Evolutionary conservation across 139 green algal genomes (phyloP).

Genomic region (Chlamydomonas schloesseri): DNA sequence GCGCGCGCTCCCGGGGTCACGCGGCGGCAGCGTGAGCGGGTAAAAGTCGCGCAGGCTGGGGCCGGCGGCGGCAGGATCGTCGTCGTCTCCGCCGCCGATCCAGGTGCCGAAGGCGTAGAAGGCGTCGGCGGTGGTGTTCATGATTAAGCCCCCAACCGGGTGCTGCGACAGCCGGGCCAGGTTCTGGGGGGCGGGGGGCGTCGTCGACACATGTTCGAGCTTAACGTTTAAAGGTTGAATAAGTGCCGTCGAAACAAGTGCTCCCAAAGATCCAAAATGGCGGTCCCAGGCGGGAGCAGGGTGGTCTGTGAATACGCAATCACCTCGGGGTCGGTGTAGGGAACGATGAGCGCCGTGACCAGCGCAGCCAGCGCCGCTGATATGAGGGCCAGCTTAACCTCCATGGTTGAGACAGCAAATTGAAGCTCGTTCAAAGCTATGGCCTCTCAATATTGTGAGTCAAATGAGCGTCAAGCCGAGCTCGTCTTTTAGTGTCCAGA

Average conservation of each 20-base stretch:
- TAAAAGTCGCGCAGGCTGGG: constrained; percentile 9
- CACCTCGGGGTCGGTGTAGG: constrained; percentile 13
- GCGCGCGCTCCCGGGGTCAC: too few relatives aligned
- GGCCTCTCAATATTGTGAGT: too few relatives aligned
- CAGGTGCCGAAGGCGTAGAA: background rate
- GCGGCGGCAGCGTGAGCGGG: background rate
- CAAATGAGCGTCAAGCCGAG: too few relatives aligned
- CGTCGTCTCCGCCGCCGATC: background rate
- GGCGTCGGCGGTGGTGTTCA: background rate
- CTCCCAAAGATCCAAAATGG: too few relatives aligned
- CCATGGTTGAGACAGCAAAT: too few relatives aligned
- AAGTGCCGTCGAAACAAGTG: too few relatives aligned
- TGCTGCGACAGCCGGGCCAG: background rate
- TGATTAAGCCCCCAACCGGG: background rate
- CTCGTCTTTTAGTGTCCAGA: too few relatives aligned
- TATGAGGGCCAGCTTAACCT: background rate
- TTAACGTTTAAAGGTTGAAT: too few relatives aligned
- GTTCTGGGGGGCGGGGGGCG: background rate
- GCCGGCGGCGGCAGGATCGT: background rate
- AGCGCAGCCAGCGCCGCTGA: constrained; percentile 5
- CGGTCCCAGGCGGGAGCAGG: too few relatives aligned
- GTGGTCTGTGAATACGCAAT: too few relatives aligned
- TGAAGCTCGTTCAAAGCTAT: too few relatives aligned
- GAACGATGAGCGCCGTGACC: background rate
- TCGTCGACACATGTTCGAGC: too few relatives aligned